phyloP scores from a whole-genome alignment of 1,139 yeast species.

The Zygoascus hellenicus region DNA sequence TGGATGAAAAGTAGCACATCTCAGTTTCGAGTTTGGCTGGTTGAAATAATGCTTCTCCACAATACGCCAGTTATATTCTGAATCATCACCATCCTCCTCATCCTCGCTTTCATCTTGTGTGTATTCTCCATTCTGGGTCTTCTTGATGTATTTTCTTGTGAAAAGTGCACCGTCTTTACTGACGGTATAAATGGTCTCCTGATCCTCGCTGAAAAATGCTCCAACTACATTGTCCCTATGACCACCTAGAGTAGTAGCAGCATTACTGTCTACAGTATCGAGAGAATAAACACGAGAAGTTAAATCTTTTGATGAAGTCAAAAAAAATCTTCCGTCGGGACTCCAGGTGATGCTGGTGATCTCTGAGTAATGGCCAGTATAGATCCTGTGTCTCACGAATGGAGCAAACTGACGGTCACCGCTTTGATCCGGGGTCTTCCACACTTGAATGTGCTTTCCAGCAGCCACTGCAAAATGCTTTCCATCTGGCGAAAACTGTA shows the following conservation, averaged over 20 bases:
- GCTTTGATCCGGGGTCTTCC: constrained; percentile 77
- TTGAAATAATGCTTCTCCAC: constrained; percentile 65
- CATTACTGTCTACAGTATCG: constrained; percentile 64
- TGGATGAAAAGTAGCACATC: constrained; percentile 81
- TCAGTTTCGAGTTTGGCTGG: constrained; percentile 61
- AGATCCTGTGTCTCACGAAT: constrained; percentile 80
- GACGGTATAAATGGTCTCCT: constrained; percentile 83
- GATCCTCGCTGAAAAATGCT: constrained; percentile 81
- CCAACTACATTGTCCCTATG: constrained; percentile 83
- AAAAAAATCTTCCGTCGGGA: constrained; percentile 76
- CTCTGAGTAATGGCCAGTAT: constrained; percentile 90
- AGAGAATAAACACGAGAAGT: constrained; percentile 84
- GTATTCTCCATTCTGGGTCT: constrained; percentile 29
- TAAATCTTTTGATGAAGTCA: constrained; percentile 85
- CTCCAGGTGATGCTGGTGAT: constrained; percentile 83
- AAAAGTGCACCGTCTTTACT: constrained; percentile 94
- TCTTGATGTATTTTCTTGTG: constrained; percentile 76
- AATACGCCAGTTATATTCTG: constrained; percentile 67
- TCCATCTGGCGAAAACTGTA: constrained; percentile 88
- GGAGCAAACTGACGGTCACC: constrained; percentile 87
- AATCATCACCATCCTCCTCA: constrained; percentile 36
- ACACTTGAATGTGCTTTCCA: constrained; percentile 79
- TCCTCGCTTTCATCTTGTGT: constrained; percentile 29
- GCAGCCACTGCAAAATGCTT: constrained; percentile 78
- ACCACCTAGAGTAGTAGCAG: constrained; percentile 84